A percentile compares a stretch with the other conserved stretches of the same genome.
Evolutionary conservation across 73 alveolate species (phyloP).

Genomic region (Symbiodinium natans): DNA sequence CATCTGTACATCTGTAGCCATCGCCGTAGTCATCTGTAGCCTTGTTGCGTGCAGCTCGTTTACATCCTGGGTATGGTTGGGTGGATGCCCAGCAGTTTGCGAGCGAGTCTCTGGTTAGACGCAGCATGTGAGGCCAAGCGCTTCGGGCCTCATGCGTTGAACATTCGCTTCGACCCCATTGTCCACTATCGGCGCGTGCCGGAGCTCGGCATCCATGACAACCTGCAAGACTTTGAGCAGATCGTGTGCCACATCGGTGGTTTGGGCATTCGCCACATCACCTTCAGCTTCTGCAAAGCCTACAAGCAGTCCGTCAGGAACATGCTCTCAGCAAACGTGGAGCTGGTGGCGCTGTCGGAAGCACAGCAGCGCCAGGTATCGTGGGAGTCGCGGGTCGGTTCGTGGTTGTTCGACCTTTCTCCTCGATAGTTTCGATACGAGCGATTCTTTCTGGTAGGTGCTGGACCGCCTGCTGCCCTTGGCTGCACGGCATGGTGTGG

Average conservation of each 20-base stretch:
- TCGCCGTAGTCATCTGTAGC: too few species aligned
- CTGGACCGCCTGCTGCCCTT: constrained; percentile 40
- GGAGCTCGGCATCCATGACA: constrained; percentile 19
- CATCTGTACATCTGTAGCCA: too few species aligned
- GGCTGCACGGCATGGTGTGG: constrained; percentile 23
- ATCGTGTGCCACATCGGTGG: constrained; percentile 18
- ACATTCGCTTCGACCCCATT: constrained; percentile 75
- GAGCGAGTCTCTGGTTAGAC: too few species aligned
- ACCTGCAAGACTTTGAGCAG: constrained; percentile 57
- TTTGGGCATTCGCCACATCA: constrained; percentile 43
- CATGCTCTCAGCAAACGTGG: constrained; percentile 48
- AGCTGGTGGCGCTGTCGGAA: constrained; percentile 48
- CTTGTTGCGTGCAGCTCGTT: too few species aligned
- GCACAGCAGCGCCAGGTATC: constrained; percentile 32
- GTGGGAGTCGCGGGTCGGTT: not conserved
- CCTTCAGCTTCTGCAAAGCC: constrained; percentile 89
- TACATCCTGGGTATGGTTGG: too few species aligned
- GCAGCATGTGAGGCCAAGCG: not conserved
- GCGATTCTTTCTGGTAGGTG: not conserved
- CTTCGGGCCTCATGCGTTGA: constrained; percentile 61
- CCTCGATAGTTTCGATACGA: not conserved
- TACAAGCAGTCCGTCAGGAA: constrained; percentile 67
- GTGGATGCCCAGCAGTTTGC: not conserved
- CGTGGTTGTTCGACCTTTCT: not conserved
- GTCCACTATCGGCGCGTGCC: constrained; percentile 37